phyloP scores from a whole-genome alignment of 257 asterid genomes.

The Solanum sitiens region DNA sequence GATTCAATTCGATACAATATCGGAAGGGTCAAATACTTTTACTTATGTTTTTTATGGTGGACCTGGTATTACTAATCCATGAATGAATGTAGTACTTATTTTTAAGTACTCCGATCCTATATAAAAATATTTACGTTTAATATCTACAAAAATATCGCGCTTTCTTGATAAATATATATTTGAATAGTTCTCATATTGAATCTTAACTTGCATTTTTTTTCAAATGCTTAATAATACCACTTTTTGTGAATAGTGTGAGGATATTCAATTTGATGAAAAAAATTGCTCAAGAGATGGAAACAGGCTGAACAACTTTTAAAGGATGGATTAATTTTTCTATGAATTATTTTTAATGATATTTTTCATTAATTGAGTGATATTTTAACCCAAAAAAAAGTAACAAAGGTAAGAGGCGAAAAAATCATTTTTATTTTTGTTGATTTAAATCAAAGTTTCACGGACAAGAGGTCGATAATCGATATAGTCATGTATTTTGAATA shows the following conservation, averaged over 20 bases:
- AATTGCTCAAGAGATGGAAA: neutral
- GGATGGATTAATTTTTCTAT: neutral
- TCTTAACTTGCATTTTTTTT: neutral
- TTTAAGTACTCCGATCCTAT: neutral
- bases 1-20: neutral
- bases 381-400: neutral
- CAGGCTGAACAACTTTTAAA: neutral
- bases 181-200: neutral
- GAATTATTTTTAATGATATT: no score
- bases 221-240: neutral
- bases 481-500: neutral
- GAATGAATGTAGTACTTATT: neutral
- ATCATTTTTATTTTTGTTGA: neutral
- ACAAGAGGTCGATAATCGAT: no score
- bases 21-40: neutral
- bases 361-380: neutral
- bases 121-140: neutral
- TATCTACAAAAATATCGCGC: neutral
- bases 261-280: neutral
- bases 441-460: no score
- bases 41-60: neutral
- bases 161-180: neutral
- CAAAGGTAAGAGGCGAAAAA: neutral
- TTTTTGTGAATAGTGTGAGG: neutral
- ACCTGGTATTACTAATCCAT: neutral